These are phyloP conservation scores for Fusarium sp. DNA, from an alignment of 2,329 filamentous ascomycete genomes.

Conservation along the genomic window DNA sequence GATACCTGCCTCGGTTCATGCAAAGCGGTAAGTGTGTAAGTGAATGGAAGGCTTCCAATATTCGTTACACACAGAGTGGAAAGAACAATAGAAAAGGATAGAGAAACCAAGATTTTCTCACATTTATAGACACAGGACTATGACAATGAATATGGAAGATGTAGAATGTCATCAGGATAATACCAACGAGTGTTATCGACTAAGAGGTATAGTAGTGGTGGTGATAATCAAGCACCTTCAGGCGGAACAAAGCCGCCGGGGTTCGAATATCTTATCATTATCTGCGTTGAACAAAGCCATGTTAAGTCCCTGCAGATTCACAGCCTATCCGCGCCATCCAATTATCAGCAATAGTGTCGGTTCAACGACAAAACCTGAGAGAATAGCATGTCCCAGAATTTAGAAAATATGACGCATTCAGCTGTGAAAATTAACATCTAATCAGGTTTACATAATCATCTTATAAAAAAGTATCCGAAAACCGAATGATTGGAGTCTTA, in stretches of 20 bases:
- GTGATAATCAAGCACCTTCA: neutral
- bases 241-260: constrained; percentile 1
- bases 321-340: constrained; percentile 8
- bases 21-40: constrained; percentile 8
- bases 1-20: neutral
- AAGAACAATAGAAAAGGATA: neutral
- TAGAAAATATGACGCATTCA: constrained; percentile 13
- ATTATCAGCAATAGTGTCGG: constrained; percentile 8
- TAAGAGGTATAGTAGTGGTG: neutral
- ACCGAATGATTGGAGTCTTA: constrained; percentile 11
- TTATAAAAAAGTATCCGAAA: neutral
- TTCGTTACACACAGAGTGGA: neutral
- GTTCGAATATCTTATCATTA: neutral
- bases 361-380: neutral
- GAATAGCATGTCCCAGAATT: neutral
- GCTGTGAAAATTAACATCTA: neutral
- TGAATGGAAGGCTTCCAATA: neutral
- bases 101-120: neutral
- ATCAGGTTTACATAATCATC: neutral
- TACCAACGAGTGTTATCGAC: neutral
- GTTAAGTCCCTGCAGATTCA: neutral
- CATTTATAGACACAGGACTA: neutral
- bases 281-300: constrained; percentile 5
- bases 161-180: neutral
- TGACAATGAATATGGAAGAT: neutral